Conservation (phyloP, 768 basidiomycete species). For the Chalciporus piperatus region DNA sequence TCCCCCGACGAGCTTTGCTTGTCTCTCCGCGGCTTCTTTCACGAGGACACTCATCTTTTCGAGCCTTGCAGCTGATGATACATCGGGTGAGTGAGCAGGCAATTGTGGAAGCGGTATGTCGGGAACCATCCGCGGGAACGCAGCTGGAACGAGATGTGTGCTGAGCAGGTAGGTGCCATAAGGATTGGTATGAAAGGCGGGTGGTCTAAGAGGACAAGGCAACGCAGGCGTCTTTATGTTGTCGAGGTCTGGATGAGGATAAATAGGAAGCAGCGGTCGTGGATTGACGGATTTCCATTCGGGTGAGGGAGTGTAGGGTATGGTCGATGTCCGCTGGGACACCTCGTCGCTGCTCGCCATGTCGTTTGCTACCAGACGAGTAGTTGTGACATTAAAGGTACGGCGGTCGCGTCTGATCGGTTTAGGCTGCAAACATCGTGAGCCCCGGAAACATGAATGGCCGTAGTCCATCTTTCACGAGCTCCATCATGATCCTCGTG, state of each 20-base stretch:
- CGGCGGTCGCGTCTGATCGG: too few relatives aligned
- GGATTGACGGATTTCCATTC: slow-evolving; percentile 22
- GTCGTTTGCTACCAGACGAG: neutral
- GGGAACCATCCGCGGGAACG: slow-evolving; percentile 24
- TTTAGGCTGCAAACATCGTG: too few relatives aligned
- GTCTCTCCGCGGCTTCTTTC: slow-evolving; percentile 19
- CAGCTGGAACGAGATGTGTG: slow-evolving; percentile 31
- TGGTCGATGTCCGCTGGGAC: slow-evolving; percentile 9
- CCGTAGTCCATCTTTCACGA: too few relatives aligned
- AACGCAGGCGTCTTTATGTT: slow-evolving; percentile 10
- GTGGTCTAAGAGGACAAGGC: slow-evolving; percentile 18
- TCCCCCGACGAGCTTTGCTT: slow-evolving; percentile 13
- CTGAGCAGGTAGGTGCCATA: slow-evolving; percentile 21
- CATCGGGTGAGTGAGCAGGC: slow-evolving; percentile 11
- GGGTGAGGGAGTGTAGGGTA: slow-evolving; percentile 17
- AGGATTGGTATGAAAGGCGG: slow-evolving; percentile 17
- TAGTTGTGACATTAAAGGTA: too few relatives aligned
- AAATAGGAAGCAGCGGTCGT: slow-evolving; percentile 18
- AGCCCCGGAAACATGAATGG: too few relatives aligned
- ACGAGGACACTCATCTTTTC: slow-evolving; percentile 7
- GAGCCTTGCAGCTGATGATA: slow-evolving; percentile 8
- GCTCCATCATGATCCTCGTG: too few relatives aligned
- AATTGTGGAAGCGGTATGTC: slow-evolving; percentile 21
- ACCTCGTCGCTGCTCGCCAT: neutral
- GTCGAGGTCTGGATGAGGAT: slow-evolving; percentile 11